Evolutionary conservation across 306 rosid species (phyloP), one percentile per base, ranked within the genome.

Genomic region (Cucumis melo): DNA sequence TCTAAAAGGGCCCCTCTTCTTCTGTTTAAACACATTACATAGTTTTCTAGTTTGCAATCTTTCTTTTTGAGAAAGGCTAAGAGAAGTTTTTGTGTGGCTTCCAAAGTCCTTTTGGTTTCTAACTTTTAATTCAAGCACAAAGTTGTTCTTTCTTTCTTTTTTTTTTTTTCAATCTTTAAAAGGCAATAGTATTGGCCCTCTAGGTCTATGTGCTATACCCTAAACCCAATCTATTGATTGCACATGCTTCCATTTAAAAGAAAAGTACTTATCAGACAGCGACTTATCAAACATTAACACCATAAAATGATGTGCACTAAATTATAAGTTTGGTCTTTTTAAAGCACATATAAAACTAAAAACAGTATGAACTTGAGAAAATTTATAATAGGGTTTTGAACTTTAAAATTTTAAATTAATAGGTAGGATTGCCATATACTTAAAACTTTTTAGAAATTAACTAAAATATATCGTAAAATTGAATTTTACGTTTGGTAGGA

Each of bases 201-300:
- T 42, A 23, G 20, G 50, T 15, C 74, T 68, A 68, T 68, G 6
- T 41, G 74, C 21, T 12, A 65, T 67, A 68, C 56, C 32, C 74
- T 68, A 68, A 68, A 27, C 36, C 20, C 74, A 44, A 68, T 68
- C 74, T 68, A 44, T 42, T 68, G 74, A 68, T 68, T 12, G 74
- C 74, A 68, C 56, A 68, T 68, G 74, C 56, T 68, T 44, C 74
- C 32, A 4, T 66, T 10, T 39, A 9, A 0, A n/a, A 23, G 61
- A 14, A 5, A 46, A 46, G 53, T 20, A 19, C 50, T 19, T 21
- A 64, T 64, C 72, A 64, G 72, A 64, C 1, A 9, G 73, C n/a
- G 73, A 66, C 53, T 66, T 41, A n/a, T 20, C 53, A 66, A 66
- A 20, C 0, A 66, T 66, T 32, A n/a, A n/a, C 73, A 65, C 51